phyloP scores from a whole-genome alignment of 2,329 filamentous ascomycete genomes.

The Corniculantispora saksenae region DNA sequence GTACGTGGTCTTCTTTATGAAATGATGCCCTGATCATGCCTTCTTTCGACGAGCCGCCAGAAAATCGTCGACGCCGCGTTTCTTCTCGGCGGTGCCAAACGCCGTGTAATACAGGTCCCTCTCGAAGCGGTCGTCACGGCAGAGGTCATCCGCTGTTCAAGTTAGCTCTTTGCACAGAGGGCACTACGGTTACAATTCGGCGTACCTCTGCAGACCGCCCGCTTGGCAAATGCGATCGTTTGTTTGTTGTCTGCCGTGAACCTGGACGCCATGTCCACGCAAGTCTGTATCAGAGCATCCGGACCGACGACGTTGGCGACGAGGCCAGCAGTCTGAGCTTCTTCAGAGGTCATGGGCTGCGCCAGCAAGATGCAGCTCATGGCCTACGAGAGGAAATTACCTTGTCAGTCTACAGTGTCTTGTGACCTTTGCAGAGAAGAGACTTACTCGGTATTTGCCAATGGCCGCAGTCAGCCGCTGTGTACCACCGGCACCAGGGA shows the following conservation, averaged over 20 bases:
- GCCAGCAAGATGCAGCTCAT: slow-evolving; percentile 17
- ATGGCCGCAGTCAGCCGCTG: slow-evolving; percentile 28
- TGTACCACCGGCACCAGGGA: slow-evolving; percentile 30
- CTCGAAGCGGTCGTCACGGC: slow-evolving; percentile 17
- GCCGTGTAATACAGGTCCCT: slow-evolving; percentile 12
- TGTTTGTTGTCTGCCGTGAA: slow-evolving; percentile 8
- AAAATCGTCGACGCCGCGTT: slow-evolving; percentile 9
- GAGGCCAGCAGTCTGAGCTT: slow-evolving; percentile 8
- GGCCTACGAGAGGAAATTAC: background rate
- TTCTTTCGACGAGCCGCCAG: slow-evolving; percentile 8
- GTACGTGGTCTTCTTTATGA: background rate
- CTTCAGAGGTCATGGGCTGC: slow-evolving; percentile 8
- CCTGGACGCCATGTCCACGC: slow-evolving; percentile 3
- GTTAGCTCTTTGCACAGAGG: background rate
- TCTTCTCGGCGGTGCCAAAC: slow-evolving; percentile 14
- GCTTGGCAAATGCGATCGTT: slow-evolving; percentile 13
- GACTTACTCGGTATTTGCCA: slow-evolving; percentile 28
- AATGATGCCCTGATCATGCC: background rate
- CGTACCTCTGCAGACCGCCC: slow-evolving; percentile 17
- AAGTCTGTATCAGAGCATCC: background rate
- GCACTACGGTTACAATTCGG: background rate
- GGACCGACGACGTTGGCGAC: slow-evolving; percentile 1
- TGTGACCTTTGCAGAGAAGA: background rate
- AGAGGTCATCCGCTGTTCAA: slow-evolving; percentile 9
- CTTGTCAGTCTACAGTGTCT: background rate